phyloP scores from a whole-genome alignment of 352 stramenopile species.

The Phytophthora ramorum region DNA sequence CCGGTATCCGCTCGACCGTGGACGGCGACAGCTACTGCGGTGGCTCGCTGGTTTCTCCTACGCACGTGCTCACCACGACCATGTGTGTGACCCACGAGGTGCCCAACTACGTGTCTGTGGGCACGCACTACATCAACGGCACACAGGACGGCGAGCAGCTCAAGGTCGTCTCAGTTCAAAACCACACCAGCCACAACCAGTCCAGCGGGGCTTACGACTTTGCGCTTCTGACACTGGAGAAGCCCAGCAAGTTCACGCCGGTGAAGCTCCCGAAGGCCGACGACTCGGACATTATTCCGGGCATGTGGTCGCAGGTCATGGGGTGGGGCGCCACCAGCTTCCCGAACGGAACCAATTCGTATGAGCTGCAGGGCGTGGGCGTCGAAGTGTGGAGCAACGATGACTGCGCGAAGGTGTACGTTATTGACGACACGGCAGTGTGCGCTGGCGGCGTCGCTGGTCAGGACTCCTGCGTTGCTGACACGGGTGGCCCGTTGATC shows the following conservation, averaged over 20 bases:
- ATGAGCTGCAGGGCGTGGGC: slow-evolving; percentile 34
- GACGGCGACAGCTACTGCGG: slow-evolving; percentile 12
- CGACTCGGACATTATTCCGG: slow-evolving; percentile 29
- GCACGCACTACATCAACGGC: slow-evolving; percentile 13
- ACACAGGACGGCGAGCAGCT: slow-evolving; percentile 17
- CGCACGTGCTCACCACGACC: slow-evolving; percentile 3
- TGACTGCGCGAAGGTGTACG: slow-evolving; percentile 25
- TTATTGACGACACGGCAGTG: slow-evolving; percentile 36
- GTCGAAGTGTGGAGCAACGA: slow-evolving; percentile 36
- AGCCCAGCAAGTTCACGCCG: slow-evolving; percentile 36
- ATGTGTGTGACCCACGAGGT: neutral
- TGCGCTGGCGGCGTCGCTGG: slow-evolving; percentile 41
- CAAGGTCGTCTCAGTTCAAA: slow-evolving; percentile 2
- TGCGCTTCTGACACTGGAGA: slow-evolving; percentile 49
- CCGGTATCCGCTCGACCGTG: slow-evolving; percentile 14
- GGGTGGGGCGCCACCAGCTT: slow-evolving; percentile 37
- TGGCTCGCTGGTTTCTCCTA: slow-evolving; percentile 11
- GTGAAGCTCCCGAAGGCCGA: slow-evolving; percentile 35
- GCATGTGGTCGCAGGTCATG: slow-evolving; percentile 38
- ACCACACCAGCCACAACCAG: slow-evolving; percentile 36
- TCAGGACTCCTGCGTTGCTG: slow-evolving; percentile 41
- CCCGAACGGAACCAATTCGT: slow-evolving; percentile 26
- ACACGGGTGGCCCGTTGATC: slow-evolving; percentile 58
- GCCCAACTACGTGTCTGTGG: slow-evolving; percentile 1
- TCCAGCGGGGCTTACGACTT: slow-evolving; percentile 25